Conservation (phyloP, 176 grass and related monocot species). For the Metroxylon sagu region DNA sequence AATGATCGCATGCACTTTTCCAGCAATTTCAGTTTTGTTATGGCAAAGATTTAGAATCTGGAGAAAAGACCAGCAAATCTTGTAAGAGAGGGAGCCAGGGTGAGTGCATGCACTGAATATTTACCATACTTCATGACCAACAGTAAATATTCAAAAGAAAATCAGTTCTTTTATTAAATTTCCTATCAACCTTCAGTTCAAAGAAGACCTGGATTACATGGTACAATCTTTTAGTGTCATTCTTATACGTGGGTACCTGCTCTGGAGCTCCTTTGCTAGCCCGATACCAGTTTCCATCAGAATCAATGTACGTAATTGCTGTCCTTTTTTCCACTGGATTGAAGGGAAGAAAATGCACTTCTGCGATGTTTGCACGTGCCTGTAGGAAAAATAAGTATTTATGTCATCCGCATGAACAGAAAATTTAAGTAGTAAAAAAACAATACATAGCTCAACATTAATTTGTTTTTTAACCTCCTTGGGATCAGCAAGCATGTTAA, state of each 20-base stretch:
- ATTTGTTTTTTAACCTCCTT: slow-evolving; percentile 44
- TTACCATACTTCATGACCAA: too few relatives aligned
- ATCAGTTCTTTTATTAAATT: too few relatives aligned
- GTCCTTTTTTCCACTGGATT: slow-evolving; percentile 80
- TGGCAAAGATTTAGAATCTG: slow-evolving; percentile 66
- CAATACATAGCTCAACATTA: too few relatives aligned
- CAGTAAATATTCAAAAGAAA: too few relatives aligned
- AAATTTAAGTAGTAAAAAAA: too few relatives aligned
- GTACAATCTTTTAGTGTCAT: not conserved
- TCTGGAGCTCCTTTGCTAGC: slow-evolving; percentile 91
- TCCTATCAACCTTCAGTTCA: too few relatives aligned
- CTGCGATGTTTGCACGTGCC: slow-evolving; percentile 70
- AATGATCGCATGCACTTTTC: slow-evolving; percentile 39
- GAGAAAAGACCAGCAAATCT: slow-evolving; percentile 6
- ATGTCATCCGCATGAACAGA: too few relatives aligned
- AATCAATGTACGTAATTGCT: slow-evolving; percentile 72
- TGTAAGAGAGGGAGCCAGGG: too few relatives aligned
- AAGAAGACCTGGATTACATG: too few relatives aligned
- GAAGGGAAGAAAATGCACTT: slow-evolving; percentile 82
- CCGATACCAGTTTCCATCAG: slow-evolving; percentile 56
- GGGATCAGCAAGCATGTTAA: slow-evolving; percentile 73
- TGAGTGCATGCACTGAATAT: too few relatives aligned
- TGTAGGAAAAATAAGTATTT: slow-evolving; percentile 14
- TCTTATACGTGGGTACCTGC: slow-evolving; percentile 36
- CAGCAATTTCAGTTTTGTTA: slow-evolving; percentile 37